Evolutionary conservation across 305 asterid species (phyloP), one percentile per base, ranked within the genome.

Genomic region (Rubia peregrina): DNA sequence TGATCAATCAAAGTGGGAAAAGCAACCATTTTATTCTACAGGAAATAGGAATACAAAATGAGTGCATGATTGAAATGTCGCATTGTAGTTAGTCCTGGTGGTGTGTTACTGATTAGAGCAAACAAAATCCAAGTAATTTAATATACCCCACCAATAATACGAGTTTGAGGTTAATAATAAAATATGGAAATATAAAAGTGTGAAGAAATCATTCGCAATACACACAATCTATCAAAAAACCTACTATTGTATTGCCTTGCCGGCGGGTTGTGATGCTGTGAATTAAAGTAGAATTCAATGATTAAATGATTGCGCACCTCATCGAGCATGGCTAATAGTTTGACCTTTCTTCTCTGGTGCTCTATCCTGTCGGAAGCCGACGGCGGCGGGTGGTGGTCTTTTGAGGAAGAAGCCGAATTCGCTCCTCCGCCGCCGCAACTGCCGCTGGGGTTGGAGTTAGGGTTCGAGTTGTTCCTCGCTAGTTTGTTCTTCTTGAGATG

Each of bases 281-380:
- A 46, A 80, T 62, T 77, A 77, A 85, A 70, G 76, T 77, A 80
- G 75, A 75, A 69, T 59, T 69, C 75, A 79, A 80, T 85, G 82
- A 76, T 72, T 78, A 69, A 85, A 60, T 46, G 24, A 56, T 60
- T 80, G 84, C 96, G 33, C 85, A 80, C 99, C 98, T 94, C 99
- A 77, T 94, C 98, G 80, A 90, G 98, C 85, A 84, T 84, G 21
- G 88, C 71, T 65, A 81, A 66, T 13, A 84, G 86, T 84, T 94
- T 94, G 97, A 89, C 96, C 95, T 94, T 94, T 77, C 97, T 83
- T 64, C 96, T 78, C 75, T 91, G 97, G 79, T 94, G 96, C 67
- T 94, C 98, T 26, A 91, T 84, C 76, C 95, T 83, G 77, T 94
- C 98, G 19, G 96, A 81, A 68, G 96, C 85, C 36, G 97, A 86